Percentiles rank a stretch among this genome's conserved stretches.
Conservation (phyloP, 2,329 filamentous ascomycete genomes). For the Tolypocladium album region DNA sequence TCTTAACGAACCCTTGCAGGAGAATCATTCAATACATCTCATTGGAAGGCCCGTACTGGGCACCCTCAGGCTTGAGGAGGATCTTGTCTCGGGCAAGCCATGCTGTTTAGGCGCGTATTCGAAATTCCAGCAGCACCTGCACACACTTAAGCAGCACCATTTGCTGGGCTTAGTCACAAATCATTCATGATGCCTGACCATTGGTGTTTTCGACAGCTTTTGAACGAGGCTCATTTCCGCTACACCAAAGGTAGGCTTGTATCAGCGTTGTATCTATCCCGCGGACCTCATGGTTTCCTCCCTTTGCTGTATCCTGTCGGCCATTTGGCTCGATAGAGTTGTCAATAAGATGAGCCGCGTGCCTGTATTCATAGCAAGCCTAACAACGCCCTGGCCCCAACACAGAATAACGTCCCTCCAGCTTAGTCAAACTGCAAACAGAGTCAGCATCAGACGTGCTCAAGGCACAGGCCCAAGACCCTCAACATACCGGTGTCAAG, state of each 20-base stretch:
- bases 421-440: conserved; percentile 22
- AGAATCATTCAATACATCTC: not conserved
- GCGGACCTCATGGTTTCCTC: not conserved
- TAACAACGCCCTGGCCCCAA: not conserved
- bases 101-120: not conserved
- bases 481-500: conserved; percentile 64
- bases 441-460: not conserved
- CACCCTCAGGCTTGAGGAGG: not conserved
- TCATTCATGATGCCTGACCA: not conserved
- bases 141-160: not conserved
- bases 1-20: too few relatives aligned
- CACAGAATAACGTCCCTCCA: not conserved
- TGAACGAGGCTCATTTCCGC: not conserved
- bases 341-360: not conserved
- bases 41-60: not conserved
- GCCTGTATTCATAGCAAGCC: not conserved
- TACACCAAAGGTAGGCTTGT: not conserved
- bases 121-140: not conserved
- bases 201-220: not conserved
- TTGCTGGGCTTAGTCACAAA: not conserved
- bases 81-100: not conserved
- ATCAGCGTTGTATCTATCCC: not conserved
- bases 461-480: not conserved
- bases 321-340: not conserved
- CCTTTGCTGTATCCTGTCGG: not conserved